Base-by-base conservation (phyloP, 2,329 filamentous ascomycete genomes). In the Aplosporella prunicola region DNA sequence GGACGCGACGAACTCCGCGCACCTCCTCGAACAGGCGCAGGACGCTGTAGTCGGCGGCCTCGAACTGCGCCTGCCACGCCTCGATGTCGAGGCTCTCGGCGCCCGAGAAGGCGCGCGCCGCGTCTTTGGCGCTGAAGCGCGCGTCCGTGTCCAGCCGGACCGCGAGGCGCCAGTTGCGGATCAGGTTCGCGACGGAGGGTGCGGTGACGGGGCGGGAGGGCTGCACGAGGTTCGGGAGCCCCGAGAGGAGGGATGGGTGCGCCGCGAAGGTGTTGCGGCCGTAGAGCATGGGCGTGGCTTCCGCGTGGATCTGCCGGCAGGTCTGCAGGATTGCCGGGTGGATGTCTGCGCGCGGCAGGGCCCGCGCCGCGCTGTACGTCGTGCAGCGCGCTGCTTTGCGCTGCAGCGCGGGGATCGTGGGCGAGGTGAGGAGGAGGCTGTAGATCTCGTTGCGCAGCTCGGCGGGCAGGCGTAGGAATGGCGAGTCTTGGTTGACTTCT, bases 361-460 rank as follows among this genome's bases (percentile, higher is more conserved):
- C 3, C 7, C 15, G 22, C 35, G 10, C 26, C 35, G 41, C 41
- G 11, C 46, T 38, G 17, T 40, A 48, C 20, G 29, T 31, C 37
- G 44, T 38, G 28, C 32, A 31, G 27, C 44, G 41, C n/a, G 51
- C 53, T 5, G 50, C 42, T 7, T 55, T 37, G 22, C 49, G 51
- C 9, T 50, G 40, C 18, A 40, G 38, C 16, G 25, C 9, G 3
- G 49, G 50, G 34, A 53, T 5, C 45, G 43, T 8, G 40, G 54
- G 25, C 37, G 42, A 35, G 13, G 20, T 44, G 11, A 69, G 53
- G 18, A 67, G 53, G 20, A 52, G 47, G 20, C 48, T 44, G 51
- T 67, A 72, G 20, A 82, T 71, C 49, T 80, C 67, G 38, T 78
- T 72, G 24, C 69, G 68, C 3, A 82, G 64, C 47, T 82, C 78